Evolutionary conservation across 495 filamentous ascomycete genomes (phyloP), one percentile per base, ranked within the genome.

Genomic region (Gamarada debralockiae): DNA sequence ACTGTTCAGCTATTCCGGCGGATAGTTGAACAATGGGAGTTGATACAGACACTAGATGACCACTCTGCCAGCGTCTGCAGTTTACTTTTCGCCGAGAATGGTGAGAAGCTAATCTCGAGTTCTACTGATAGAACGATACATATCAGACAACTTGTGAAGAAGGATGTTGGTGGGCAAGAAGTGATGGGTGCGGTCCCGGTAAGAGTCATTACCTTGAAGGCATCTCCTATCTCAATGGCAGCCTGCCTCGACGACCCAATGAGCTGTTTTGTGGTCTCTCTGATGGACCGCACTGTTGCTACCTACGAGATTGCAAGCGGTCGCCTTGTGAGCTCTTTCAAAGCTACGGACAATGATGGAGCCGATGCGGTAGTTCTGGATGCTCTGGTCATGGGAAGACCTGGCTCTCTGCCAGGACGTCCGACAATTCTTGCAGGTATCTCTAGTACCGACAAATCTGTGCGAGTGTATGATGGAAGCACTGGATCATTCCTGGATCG

Each of bases 361-460:
- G 79, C 74, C 29, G 95, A 98, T 60, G 78, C 89, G 34, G 92
- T 92, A 3, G 80, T 95, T 15, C 74, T 97, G 66, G 83, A 86
- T 56, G 84, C 85, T 5, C 75, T 98, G 20, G 81, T 82, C 15
- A 73, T 85, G 45, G 74, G 77, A 15, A 69, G 75, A 18, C 61
- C 73, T 9, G 70, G 55, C 39, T 59, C 31, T 55, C 59, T 43
- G 34, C 66, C 51, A 29, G 65, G 46, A 55, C 54, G 55, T 60
- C 68, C 63, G 57, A 73, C 74, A 44, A 73, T 92, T 40, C 75
- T 98, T 50, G 70, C 91, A 22, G 93, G 88, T 17, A 75, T 95
- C 21, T 96, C 95, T 6, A 89, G 87, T 57, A 95, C 87, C 3
- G 93, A 98, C 65, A 97, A 96, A 63, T 97, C 93, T 6, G 84